Evolutionary conservation across 2,329 filamentous ascomycete species (phyloP), one percentile per base, ranked within the genome.

Genomic region (Neofusicoccum kwambonambiense): DNA sequence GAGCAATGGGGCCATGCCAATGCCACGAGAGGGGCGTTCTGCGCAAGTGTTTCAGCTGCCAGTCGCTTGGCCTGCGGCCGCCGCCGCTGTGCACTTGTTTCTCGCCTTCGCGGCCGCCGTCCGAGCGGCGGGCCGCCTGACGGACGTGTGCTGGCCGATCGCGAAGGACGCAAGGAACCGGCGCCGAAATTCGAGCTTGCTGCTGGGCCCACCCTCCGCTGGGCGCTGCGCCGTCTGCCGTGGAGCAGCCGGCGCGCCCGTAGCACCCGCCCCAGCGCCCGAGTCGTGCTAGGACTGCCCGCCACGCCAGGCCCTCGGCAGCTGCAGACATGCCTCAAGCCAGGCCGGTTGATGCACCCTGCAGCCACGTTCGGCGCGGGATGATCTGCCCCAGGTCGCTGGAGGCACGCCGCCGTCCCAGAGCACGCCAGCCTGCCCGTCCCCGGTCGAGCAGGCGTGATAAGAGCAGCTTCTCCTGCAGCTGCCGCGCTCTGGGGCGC

Each of bases 291-390:
- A 22, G 22, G 22, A 22, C 22, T 22, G 22, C 22, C 22, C 22
- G 22, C 22, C 22, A 22, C 22, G 22, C 22, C 22, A 52, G 31
- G 50, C 31, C 17, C 13, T 19, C 50, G 31, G 50, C 50, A 39
- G 15, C 11, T 11, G 31, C 54, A 49, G 19, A 35, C 8, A 22
- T 13, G 27, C 27, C 27, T 31, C 27, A 39, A 7, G 41, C 15
- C 12, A 47, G 61, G 42, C 61, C 61, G 51, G 61, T 41, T 54
- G 39, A 63, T 37, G 61, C 61, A 22, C 61, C 50, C 50, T 64
- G 61, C 61, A 64, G 61, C 61, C 61, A 64, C 61, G 61, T 39
- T 47, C 9, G 34, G 4, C 34, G 60, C 37, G 54, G 54, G 15
- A 54, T 44, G 50, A 56, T 64, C 61, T 64, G 49, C 61, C 19